Base-by-base conservation (phyloP, 129 eudicot species). In the Chrysanthemum seticuspe region DNA sequence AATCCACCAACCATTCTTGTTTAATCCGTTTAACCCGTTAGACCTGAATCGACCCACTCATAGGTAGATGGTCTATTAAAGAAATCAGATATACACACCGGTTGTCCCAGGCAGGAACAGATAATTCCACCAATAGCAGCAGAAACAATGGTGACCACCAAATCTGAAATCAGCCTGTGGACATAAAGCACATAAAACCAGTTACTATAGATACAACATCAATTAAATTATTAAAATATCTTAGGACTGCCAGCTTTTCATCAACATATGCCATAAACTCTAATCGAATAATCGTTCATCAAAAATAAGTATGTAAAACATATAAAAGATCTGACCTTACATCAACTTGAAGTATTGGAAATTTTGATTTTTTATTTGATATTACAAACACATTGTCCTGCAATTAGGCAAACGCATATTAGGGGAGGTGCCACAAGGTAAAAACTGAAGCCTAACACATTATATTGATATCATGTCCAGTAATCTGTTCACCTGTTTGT, bases 311-410 rank as follows among this genome's bases (percentile, higher is more conserved):
- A 55, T 69, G 11, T 16, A 48, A 66, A 57, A 58, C 31, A 72
- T n/a, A 83, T 50, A 6, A 66, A 68, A 75, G 80, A 74, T 80
- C 79, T 67, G 78, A 88, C 99, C 99, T 95, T 76, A 86, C 86
- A 83, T 95, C 99, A 67, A 95, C 91, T 88, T 95, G 99, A 71
- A 95, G 99, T 48, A 95, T 88, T 45, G 99, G 99, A 85, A 83
- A 95, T 70, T 86, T 91, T 29, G 99, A 90, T 84, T 95, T 95
- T 82, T 86, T 88, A 76, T 95, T 95, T 54, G 99, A 95, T 93
- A 95, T 95, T 73, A 95, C 97, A 83, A 90, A 95, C 70, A 87
- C 91, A 65, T 95, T 95, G 81, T 95, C 97, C 99, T 95, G 96
- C 82, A 81, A 82, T 47, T 48, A 73, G 7, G 27, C 67, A 74